A percentile compares a stretch with the other conserved stretches of the same genome.
Evolutionary conservation across 2,329 filamentous ascomycete species (phyloP).

Genomic region (Nigrospora sphaerica): DNA sequence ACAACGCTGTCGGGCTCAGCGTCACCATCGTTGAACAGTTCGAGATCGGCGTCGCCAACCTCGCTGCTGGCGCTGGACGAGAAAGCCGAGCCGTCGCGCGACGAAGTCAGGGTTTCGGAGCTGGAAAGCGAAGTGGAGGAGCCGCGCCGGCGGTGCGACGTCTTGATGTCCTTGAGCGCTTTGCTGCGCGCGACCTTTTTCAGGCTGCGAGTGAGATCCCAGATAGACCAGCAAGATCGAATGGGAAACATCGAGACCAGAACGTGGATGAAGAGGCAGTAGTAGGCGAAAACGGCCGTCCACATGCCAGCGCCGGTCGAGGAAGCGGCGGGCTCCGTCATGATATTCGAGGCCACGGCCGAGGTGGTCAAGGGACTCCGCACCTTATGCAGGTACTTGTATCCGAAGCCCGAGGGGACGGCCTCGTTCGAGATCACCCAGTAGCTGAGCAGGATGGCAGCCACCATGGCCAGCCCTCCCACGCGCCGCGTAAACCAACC

Average conservation of each 20-base stretch:
- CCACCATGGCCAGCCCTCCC: constrained; percentile 48
- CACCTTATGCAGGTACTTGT: constrained; percentile 28
- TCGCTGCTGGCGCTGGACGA: constrained; percentile 42
- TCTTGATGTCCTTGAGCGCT: constrained; percentile 39
- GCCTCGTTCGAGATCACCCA: constrained; percentile 48
- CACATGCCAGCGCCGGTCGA: constrained; percentile 37
- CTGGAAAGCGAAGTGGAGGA: constrained; percentile 50
- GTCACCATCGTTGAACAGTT: constrained; percentile 37
- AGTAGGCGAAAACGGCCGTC: constrained; percentile 54
- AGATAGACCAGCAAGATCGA: constrained; percentile 54
- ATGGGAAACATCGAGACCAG: constrained; percentile 57
- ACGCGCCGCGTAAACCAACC: constrained; percentile 45
- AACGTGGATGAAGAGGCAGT: constrained; percentile 57
- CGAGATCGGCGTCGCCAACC: constrained; percentile 41
- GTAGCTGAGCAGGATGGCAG: constrained; percentile 41
- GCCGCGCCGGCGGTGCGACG: constrained; percentile 38
- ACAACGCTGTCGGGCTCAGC: constrained; percentile 40
- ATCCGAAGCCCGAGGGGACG: constrained; percentile 32
- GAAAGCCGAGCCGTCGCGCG: constrained; percentile 27
- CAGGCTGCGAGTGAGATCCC: constrained; percentile 46
- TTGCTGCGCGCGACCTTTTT: constrained; percentile 36
- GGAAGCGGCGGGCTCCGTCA: constrained; percentile 1
- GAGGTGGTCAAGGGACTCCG: neutral
- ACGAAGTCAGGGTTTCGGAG: constrained; percentile 44
- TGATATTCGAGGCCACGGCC: neutral